Percentiles rank a stretch among this genome's conserved stretches.
These are phyloP conservation scores for Hirschfeldia incana DNA, from an alignment of 345 rosid species.

Conservation along the genomic window DNA sequence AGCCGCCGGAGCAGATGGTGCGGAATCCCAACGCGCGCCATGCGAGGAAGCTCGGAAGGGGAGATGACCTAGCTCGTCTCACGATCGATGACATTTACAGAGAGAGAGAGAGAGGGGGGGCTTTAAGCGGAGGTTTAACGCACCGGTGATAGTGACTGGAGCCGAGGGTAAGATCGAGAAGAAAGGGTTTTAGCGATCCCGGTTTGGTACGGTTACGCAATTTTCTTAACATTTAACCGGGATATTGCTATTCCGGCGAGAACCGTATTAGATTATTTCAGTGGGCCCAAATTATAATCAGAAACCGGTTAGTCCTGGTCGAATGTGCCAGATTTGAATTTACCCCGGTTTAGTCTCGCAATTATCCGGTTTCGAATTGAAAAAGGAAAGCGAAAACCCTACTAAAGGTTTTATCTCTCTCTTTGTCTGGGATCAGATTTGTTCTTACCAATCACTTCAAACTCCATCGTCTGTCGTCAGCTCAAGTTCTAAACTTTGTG, in stretches of 20 bases:
- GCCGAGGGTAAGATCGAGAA: background rate
- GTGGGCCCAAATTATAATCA: conserved; percentile 11
- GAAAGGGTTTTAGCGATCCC: conserved; percentile 35
- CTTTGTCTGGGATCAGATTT: conserved; percentile 2
- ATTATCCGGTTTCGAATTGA: background rate
- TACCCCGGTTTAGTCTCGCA: background rate
- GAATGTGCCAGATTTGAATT: background rate
- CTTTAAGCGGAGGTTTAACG: conserved; percentile 45
- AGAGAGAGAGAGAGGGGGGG: conserved; percentile 4
- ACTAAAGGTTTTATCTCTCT: background rate
- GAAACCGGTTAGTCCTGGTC: background rate
- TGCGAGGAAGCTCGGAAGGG: conserved; percentile 55
- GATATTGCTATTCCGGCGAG: background rate
- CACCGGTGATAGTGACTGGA: conserved; percentile 21
- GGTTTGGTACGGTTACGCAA: conserved; percentile 17
- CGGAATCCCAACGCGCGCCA: conserved; percentile 61
- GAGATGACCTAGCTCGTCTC: conserved; percentile 44
- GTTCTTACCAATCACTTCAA: background rate
- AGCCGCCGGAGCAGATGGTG: conserved; percentile 58
- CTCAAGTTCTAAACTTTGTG: conserved; percentile 26
- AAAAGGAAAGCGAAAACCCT: conserved; percentile 35
- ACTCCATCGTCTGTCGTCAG: conserved; percentile 21
- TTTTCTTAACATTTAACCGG: conserved; percentile 3
- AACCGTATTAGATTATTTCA: background rate
- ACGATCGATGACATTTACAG: conserved; percentile 57